These are phyloP conservation scores for Penicillium maclennaniae DNA, from an alignment of 495 filamentous ascomycete species.

Conservation along the genomic window DNA sequence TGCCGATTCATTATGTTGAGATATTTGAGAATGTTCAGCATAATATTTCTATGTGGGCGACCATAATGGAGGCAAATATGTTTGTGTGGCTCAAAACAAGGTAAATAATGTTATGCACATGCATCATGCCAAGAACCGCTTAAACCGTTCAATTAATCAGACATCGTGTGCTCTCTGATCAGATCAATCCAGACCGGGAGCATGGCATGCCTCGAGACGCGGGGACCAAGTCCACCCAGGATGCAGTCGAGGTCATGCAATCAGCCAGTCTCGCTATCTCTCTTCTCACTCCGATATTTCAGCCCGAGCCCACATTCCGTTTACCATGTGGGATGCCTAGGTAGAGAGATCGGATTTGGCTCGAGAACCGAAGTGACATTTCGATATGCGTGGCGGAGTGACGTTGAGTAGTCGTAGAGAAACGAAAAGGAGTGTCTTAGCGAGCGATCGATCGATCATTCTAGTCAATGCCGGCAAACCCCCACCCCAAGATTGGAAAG, in stretches of 20 bases:
- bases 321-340: neutral
- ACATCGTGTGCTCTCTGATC: conserved; percentile 1
- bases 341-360: neutral
- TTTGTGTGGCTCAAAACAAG: neutral
- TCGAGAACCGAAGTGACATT: neutral
- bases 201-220: too few species aligned
- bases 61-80: too few species aligned
- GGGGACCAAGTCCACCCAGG: too few species aligned
- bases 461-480: too few species aligned
- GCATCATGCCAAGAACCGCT: neutral
- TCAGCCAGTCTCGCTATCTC: neutral
- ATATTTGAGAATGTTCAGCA: too few species aligned
- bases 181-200: neutral
- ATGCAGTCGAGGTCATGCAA: neutral
- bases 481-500: neutral
- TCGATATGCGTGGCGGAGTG: neutral
- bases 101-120: neutral
- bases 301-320: neutral
- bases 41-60: too few species aligned
- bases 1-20: too few species aligned
- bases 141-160: neutral
- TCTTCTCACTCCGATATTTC: neutral
- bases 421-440: neutral
- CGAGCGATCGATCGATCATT: too few species aligned
- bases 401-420: neutral